A percentile compares a stretch with the other conserved stretches of the same genome.
Evolutionary conservation across 2,329 filamentous ascomycete species (phyloP).

Genomic region (Talaromyces rugulosus): DNA sequence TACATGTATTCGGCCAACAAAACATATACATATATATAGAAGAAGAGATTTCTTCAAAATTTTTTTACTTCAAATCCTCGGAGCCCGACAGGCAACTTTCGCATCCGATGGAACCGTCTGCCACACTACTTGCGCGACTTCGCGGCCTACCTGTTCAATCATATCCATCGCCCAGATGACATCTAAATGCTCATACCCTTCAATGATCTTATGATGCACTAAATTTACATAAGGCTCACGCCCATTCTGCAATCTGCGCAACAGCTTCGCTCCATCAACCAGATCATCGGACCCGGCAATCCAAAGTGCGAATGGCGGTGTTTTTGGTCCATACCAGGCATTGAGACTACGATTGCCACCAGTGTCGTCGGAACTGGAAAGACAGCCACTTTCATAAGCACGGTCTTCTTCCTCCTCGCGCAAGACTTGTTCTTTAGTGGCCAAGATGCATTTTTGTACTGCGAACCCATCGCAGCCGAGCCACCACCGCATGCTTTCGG

Average conservation of each 20-base stretch:
- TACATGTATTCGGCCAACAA: neutral
- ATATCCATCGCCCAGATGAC: slow-evolving; percentile 93
- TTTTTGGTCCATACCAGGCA: slow-evolving; percentile 78
- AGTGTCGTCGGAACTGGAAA: slow-evolving; percentile 10
- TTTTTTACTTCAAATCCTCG: slow-evolving; percentile 42
- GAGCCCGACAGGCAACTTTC: slow-evolving; percentile 58
- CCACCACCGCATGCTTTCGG: slow-evolving; percentile 95
- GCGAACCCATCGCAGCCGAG: slow-evolving; percentile 81
- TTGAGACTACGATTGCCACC: slow-evolving; percentile 31
- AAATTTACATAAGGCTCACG: slow-evolving; percentile 77
- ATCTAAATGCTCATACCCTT: slow-evolving; percentile 89
- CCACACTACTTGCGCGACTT: slow-evolving; percentile 80
- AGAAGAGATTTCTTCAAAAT: neutral
- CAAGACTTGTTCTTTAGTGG: slow-evolving; percentile 68
- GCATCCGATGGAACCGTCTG: slow-evolving; percentile 59
- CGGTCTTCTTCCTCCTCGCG: slow-evolving; percentile 49
- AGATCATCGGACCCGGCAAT: slow-evolving; percentile 77
- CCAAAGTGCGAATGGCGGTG: slow-evolving; percentile 84
- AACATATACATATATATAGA: neutral
- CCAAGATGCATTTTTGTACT: slow-evolving; percentile 79
- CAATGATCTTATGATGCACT: slow-evolving; percentile 77
- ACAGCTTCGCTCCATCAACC: slow-evolving; percentile 72
- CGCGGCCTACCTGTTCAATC: slow-evolving; percentile 74
- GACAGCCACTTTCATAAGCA: slow-evolving; percentile 18
- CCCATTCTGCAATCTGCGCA: slow-evolving; percentile 69